These are phyloP conservation scores for Tausonia pullulans DNA, from an alignment of 1,284 basidiomycete species.

Conservation along the genomic window DNA sequence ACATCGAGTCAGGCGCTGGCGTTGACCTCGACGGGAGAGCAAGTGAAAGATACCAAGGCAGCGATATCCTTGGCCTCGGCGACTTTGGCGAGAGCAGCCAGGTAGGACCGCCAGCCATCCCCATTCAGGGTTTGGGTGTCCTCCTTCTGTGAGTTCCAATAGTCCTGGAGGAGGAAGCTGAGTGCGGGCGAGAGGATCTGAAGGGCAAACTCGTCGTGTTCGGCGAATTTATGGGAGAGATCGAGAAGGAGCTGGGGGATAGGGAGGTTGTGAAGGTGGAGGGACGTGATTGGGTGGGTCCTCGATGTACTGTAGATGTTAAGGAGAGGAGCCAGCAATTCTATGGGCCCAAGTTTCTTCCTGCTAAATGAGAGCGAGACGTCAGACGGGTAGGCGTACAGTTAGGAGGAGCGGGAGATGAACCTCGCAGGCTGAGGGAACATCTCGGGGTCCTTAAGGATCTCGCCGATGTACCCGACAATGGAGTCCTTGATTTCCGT, in stretches of 20 bases:
- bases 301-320: constrained; percentile 43
- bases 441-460: constrained; percentile 79
- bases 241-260: constrained; percentile 40
- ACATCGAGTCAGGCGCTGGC: background rate
- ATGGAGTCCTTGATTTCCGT: constrained; percentile 68
- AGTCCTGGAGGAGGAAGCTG: constrained; percentile 34
- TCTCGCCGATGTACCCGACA: constrained; percentile 81
- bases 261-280: constrained; percentile 22
- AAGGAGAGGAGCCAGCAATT: constrained; percentile 66
- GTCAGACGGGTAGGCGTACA: background rate
- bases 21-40: background rate
- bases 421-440: constrained; percentile 75
- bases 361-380: constrained; percentile 30
- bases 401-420: constrained; percentile 24
- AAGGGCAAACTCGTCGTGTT: constrained; percentile 30
- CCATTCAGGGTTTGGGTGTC: constrained; percentile 29
- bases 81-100: constrained; percentile 69
- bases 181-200: constrained; percentile 39
- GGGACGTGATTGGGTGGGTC: constrained; percentile 13
- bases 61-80: constrained; percentile 76
- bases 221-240: constrained; percentile 34
- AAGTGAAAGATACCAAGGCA: constrained; percentile 40
- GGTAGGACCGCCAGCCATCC: constrained; percentile 66
- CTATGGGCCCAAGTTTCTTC: constrained; percentile 57
- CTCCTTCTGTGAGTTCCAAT: constrained; percentile 25